Conservation (phyloP, 2,329 filamentous ascomycete species). For the Ophiosphaerella herpotricha region DNA sequence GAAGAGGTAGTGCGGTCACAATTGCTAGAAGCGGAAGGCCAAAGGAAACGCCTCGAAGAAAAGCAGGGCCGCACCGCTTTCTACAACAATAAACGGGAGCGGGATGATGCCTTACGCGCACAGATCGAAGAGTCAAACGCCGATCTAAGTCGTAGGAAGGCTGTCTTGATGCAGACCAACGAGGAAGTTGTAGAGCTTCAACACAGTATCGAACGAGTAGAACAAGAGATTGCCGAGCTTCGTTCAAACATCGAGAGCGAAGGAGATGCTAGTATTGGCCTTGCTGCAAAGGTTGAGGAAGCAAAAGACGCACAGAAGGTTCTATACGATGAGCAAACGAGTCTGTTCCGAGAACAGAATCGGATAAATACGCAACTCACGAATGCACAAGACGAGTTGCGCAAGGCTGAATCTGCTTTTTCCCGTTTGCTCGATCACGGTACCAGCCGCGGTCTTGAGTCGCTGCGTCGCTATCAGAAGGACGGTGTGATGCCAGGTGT, state of each 20-base stretch:
- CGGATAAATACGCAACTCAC: conserved; percentile 78
- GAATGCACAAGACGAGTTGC: conserved; percentile 76
- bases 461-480: conserved; percentile 79
- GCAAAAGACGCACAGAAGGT: conserved; percentile 80
- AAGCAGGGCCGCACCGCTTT: conserved; percentile 90
- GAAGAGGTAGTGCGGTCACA: conserved; percentile 73
- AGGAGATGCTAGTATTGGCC: conserved; percentile 71
- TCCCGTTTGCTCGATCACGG: conserved; percentile 87
- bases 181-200: conserved; percentile 80
- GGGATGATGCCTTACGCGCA: conserved; percentile 78
- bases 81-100: conserved; percentile 85
- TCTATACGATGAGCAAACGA: conserved; percentile 83
- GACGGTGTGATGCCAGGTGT: conserved; percentile 82
- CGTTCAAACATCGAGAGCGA: conserved; percentile 78
- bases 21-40: conserved; percentile 75
- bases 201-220: conserved; percentile 70
- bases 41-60: conserved; percentile 78
- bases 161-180: conserved; percentile 79
- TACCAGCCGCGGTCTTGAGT: conserved; percentile 84
- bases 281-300: conserved; percentile 74
- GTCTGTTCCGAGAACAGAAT: conserved; percentile 86
- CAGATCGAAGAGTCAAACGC: conserved; percentile 81
- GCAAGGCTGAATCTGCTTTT: conserved; percentile 76
- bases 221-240: conserved; percentile 72
- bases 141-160: conserved; percentile 78